phyloP scores from a whole-genome alignment of 1,139 yeast species.

The Yamadazyma friedrichii region DNA sequence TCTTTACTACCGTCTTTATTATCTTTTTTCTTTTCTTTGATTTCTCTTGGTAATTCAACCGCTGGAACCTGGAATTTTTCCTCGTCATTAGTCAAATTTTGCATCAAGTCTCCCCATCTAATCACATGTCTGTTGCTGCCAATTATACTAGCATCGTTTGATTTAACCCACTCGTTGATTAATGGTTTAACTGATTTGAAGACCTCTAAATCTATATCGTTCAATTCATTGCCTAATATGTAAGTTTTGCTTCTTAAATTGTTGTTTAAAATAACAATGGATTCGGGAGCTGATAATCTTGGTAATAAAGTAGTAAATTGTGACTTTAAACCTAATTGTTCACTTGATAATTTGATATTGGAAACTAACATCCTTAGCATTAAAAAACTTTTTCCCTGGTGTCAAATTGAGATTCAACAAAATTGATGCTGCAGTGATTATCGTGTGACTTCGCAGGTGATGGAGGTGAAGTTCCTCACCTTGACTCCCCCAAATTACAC shows the following conservation, averaged over 20 bases:
- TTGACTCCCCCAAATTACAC: too few relatives aligned
- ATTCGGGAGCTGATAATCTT: conserved; percentile 46
- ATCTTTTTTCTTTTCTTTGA: conserved; percentile 47
- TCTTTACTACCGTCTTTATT: conserved; percentile 20
- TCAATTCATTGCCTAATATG: conserved; percentile 62
- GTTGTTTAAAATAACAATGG: conserved; percentile 64
- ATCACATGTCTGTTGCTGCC: conserved; percentile 72
- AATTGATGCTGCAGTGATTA: too few relatives aligned
- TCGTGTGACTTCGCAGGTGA: not conserved
- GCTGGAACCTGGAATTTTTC: conserved; percentile 55
- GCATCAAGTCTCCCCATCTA: conserved; percentile 90
- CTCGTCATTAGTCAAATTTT: conserved; percentile 58
- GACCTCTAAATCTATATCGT: conserved; percentile 66
- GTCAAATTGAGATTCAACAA: not conserved
- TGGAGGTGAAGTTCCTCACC: not conserved
- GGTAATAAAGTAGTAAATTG: conserved; percentile 77
- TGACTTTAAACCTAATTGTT: conserved; percentile 68
- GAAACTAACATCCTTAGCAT: conserved; percentile 10
- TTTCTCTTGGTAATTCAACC: conserved; percentile 59
- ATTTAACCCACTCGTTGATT: conserved; percentile 51
- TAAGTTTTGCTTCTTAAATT: conserved; percentile 68
- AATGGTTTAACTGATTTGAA: conserved; percentile 64
- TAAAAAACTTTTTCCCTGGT: conserved; percentile 5
- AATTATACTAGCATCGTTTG: conserved; percentile 46
- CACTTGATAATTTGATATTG: conserved; percentile 30